Evolutionary conservation across 345 rosid genomes (phyloP).

Genomic region (Pistacia atlantica): DNA sequence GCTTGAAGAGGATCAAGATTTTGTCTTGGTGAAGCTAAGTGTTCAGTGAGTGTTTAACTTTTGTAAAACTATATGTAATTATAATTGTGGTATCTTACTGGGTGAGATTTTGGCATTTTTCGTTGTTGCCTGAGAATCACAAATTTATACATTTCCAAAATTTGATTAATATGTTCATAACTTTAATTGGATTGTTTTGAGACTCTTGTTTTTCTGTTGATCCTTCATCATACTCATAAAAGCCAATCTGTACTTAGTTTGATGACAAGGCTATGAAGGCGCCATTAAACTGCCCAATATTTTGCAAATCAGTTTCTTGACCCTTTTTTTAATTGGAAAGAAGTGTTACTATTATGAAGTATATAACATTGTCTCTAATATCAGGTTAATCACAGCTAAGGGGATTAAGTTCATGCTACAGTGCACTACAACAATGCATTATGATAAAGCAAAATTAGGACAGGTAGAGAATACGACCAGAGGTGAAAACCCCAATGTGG

Average conservation of each 20-base stretch:
- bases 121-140: not conserved
- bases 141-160: not conserved
- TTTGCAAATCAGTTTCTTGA: not conserved
- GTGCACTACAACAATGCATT: too few species aligned
- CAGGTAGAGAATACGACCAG: too few species aligned
- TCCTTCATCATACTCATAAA: not conserved
- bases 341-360: not conserved
- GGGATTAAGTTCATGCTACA: too few species aligned
- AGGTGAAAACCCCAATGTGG: too few species aligned
- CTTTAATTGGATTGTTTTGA: not conserved
- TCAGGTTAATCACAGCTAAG: too few species aligned
- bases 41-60: constrained; percentile 1
- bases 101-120: not conserved
- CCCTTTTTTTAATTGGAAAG: not conserved
- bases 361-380: too few species aligned
- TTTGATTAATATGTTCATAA: not conserved
- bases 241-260: not conserved
- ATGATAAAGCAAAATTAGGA: too few species aligned
- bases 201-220: not conserved
- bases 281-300: not conserved
- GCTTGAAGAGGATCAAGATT: constrained; percentile 12
- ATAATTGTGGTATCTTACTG: not conserved
- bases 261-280: not conserved
- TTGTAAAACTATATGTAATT: not conserved
- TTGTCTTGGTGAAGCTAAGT: constrained; percentile 5